phyloP scores from a whole-genome alignment of 192 early-diverging fungal species.

The Backusella morwellensis region DNA sequence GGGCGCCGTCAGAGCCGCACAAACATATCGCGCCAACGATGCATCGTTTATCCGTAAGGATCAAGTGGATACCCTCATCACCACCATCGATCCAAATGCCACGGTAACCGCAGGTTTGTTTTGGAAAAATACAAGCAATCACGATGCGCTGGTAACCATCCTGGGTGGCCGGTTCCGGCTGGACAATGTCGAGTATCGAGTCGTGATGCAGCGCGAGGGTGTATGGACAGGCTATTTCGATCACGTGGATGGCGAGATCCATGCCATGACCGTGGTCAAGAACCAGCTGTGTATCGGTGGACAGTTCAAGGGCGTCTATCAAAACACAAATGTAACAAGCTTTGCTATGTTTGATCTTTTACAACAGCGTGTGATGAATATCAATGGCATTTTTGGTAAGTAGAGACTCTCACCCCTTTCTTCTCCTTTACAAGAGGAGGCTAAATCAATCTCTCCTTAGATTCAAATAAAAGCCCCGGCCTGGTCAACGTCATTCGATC shows the following conservation, averaged over 20 bases:
- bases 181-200: slow-evolving; percentile 35
- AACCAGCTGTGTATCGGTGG: slow-evolving; percentile 58
- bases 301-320: slow-evolving; percentile 32
- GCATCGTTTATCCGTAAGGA: neutral
- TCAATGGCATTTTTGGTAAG: slow-evolving; percentile 32
- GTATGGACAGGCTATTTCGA: slow-evolving; percentile 38
- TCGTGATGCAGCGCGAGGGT: slow-evolving; percentile 43
- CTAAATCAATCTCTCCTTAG: neutral
- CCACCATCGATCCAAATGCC: slow-evolving; percentile 9
- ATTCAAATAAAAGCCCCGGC: neutral
- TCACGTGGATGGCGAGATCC: slow-evolving; percentile 46
- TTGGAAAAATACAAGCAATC: slow-evolving; percentile 44
- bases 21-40: slow-evolving; percentile 10
- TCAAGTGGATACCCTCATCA: neutral
- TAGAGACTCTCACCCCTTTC: neutral
- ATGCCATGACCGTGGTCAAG: slow-evolving; percentile 40
- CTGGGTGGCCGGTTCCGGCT: slow-evolving; percentile 54
- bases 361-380: slow-evolving; percentile 6
- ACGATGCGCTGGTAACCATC: slow-evolving; percentile 17
- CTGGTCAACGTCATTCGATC: slow-evolving; percentile 22
- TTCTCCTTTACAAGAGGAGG: slow-evolving; percentile 7
- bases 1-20: slow-evolving; percentile 17
- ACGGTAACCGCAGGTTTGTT: slow-evolving; percentile 49
- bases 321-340: slow-evolving; percentile 20
- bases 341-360: slow-evolving; percentile 54